These are phyloP conservation scores for Scheffersomyces cryptocercus DNA, from an alignment of 1,139 yeast species.

Conservation along the genomic window DNA sequence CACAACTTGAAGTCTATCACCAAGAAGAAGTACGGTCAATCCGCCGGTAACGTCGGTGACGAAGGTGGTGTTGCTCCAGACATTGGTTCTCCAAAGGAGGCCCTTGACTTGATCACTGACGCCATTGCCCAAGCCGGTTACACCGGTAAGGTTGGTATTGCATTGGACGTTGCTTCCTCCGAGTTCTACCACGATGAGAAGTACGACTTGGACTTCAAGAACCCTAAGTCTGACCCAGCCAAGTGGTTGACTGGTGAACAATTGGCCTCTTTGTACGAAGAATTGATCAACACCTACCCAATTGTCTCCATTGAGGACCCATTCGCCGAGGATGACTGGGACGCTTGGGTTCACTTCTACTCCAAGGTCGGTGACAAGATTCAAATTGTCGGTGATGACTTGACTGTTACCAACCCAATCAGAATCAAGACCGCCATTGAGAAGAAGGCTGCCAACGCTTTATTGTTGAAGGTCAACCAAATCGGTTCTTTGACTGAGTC, in stretches of 20 bases:
- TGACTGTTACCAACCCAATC: constrained; percentile 94
- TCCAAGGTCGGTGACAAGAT: constrained; percentile 62
- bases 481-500: constrained; percentile 91
- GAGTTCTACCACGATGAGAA: constrained; percentile 95
- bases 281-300: constrained; percentile 85
- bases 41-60: constrained; percentile 99
- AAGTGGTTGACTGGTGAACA: constrained; percentile 88
- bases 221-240: constrained; percentile 83
- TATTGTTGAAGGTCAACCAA: constrained; percentile 94
- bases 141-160: constrained; percentile 86
- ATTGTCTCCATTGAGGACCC: constrained; percentile 97
- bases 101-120: constrained; percentile 83
- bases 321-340: constrained; percentile 99
- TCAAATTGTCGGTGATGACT: constrained; percentile 95
- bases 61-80: constrained; percentile 99
- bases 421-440: constrained; percentile 94
- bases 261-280: constrained; percentile 79
- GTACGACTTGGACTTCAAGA: constrained; percentile 97
- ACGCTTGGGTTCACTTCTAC: constrained; percentile 88
- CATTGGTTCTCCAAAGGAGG: constrained; percentile 89
- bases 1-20: constrained; percentile 88
- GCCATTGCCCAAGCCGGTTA: constrained; percentile 92
- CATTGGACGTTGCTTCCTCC: constrained; percentile 93
- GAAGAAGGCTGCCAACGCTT: constrained; percentile 89
- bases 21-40: constrained; percentile 90